Evolutionary conservation across 2,329 filamentous ascomycete species (phyloP).

Genomic region (Aspergillus floridensis): DNA sequence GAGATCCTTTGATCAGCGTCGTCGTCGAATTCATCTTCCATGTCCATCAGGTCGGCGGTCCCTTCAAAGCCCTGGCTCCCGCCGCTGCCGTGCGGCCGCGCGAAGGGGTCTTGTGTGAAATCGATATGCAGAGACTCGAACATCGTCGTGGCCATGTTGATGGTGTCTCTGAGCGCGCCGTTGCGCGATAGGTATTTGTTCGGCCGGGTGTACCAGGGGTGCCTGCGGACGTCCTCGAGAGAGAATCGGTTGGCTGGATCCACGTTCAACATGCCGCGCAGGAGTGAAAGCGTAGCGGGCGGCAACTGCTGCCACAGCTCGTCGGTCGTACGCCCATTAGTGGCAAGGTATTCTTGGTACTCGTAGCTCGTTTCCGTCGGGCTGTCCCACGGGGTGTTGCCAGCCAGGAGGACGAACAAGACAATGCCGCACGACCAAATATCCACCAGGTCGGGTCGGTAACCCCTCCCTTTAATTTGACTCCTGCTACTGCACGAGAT

Average conservation of each 20-base stretch:
- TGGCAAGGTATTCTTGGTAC: conserved; percentile 80
- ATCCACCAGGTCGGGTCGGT: conserved; percentile 73
- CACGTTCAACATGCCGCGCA: conserved; percentile 90
- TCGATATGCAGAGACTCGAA: conserved; percentile 87
- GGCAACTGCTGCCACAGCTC: conserved; percentile 82
- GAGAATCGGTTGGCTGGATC: conserved; percentile 73
- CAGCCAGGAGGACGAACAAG: conserved; percentile 90
- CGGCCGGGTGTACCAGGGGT: conserved; percentile 88
- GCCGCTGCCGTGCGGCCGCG: conserved; percentile 38
- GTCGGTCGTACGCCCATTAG: conserved; percentile 77
- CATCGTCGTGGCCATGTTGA: conserved; percentile 90
- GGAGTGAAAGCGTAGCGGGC: conserved; percentile 68
- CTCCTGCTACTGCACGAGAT: conserved; percentile 54
- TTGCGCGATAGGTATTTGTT: conserved; percentile 74
- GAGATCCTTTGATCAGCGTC: conserved; percentile 55
- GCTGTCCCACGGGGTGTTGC: conserved; percentile 97
- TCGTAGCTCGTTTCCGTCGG: conserved; percentile 84
- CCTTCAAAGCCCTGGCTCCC: conserved; percentile 47
- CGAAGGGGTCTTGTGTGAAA: conserved; percentile 66
- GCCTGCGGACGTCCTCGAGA: conserved; percentile 80
- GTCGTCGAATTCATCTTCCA: conserved; percentile 36
- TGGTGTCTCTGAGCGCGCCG: conserved; percentile 72
- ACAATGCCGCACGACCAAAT: conserved; percentile 98
- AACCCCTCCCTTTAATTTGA: conserved; percentile 45
- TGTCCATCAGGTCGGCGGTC: conserved; percentile 66